Base-by-base conservation (phyloP, 2,329 filamentous ascomycete species). In the Fusarium udum region DNA sequence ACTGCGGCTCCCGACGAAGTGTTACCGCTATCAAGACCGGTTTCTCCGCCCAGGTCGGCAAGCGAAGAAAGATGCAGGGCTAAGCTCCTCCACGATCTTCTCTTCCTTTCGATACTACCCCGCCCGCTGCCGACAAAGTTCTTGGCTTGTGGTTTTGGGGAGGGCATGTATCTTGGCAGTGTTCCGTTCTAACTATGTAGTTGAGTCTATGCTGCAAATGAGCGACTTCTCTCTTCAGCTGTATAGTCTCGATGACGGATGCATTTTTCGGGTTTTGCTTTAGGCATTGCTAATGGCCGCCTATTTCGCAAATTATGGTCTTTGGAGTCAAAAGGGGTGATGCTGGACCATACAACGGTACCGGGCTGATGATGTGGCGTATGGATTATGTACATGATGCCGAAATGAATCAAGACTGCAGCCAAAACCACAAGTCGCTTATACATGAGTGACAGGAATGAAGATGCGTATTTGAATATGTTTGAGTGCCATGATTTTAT, bases 1-100 rank as follows among this genome's bases (percentile, higher is more conserved):
- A 92, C 67, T 94, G 92, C 80, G 92, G 92, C 73, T 93, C 91
- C 59, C 89, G 95, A 85, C 92, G 95, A 82, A 95, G 92, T 80
- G 95, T 98, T 82, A 94, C 94, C 69, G 95, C 96, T 77, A 99
- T 99, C 92, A 99, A 99, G 92, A 97, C 95, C 71, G 96, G 96
- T 95, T 99, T 99, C 95, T 97, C 95, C 80, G 96, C 96, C 84
- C 96, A 98, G 87, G 93, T 99, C 84, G 96, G 96, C 84, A 98
- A 98, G 93, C 93, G 96, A 90, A 96, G 92, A 89, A 97, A 97
- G 90, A 93, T 95, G 87, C 90, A 94, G 84, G 93, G 89, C 84
- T 97, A 95, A 88, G 73, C 67, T 65, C 43, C 49, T 64, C 58
- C 46, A 15, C 39, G 40, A 64, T 53, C 40, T 48, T 51, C n/a